Base-by-base conservation (phyloP, 73 alveolate species). In the Urostyla sp. region DNA sequence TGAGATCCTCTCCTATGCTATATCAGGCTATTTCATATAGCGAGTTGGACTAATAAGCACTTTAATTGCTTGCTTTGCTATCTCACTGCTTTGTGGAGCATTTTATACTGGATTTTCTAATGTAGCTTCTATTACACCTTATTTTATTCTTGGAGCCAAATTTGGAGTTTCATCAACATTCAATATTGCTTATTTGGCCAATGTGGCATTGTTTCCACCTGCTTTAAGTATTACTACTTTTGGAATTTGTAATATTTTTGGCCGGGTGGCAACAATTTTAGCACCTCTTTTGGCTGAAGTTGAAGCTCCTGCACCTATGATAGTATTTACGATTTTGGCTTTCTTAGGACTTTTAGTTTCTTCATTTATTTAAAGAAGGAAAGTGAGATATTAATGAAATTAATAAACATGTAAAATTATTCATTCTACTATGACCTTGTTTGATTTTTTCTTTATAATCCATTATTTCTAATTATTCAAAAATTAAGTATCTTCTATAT, bases 211-310 rank as follows among this genome's bases (percentile, higher is more conserved):
- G 21, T 50, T 80, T 69, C 90, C 90, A 6, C 52, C 76, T 36
- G n/a, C 15, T 6, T 28, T 61, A 1, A 44, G 77, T 34, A 77
- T 61, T 0, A 78, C 81, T 1, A 73, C 60, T 3, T 40, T 60
- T 21, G 89, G 81, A n/a, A 37, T 75, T 16, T 63, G 80, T 45
- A 43, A 46, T 16, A 3, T 78, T 30, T 60, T 78, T 31, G 89
- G 74, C 26, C 58, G 40, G 31, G 20, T 78, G 30, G 80, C 80
- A 0, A 38, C 82, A 5, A 53, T 78, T 23, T 0, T 78, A 0
- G 75, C 80, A 5, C 89, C 89, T 2, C 13, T 60, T 8, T 16
- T 53, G 0, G 89, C 89, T n/a, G 89, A 78, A 28, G 63, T 40
- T 18, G 24, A 5, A 16, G 36, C 36, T 44, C 80, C 80, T 10